Percentiles rank a stretch among this genome's conserved stretches.
These are phyloP conservation scores for Flagelloscypha sp. DNA, from an alignment of 768 basidiomycete genomes.

Conservation along the genomic window DNA sequence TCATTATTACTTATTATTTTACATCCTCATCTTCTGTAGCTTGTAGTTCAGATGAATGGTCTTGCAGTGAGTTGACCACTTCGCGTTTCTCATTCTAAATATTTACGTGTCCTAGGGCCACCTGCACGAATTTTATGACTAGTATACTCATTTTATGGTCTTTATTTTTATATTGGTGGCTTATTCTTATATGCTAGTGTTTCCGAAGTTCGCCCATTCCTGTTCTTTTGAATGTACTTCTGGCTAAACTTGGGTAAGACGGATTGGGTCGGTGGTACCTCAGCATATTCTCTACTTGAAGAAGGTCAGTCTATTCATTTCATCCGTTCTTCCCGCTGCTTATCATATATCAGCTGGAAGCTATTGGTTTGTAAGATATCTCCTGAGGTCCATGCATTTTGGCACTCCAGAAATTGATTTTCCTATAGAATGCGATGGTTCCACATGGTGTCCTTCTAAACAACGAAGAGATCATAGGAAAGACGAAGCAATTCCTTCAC, in stretches of 20 bases:
- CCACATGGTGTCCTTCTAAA: conserved; percentile 42
- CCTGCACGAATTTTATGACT: conserved; percentile 35
- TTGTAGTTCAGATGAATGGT: conserved; percentile 35
- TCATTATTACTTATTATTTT: neutral
- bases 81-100: too few relatives aligned
- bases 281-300: conserved; percentile 33
- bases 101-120: too few relatives aligned
- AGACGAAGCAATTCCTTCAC: conserved; percentile 38
- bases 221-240: too few relatives aligned
- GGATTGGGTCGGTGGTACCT: conserved; percentile 34
- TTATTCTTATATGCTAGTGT: neutral
- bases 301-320: conserved; percentile 22
- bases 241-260: conserved; percentile 33
- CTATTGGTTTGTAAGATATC: conserved; percentile 45
- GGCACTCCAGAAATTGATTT: neutral
- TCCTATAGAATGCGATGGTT: conserved; percentile 41
- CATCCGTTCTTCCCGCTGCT: neutral
- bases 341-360: conserved; percentile 34
- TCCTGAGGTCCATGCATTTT: neutral
- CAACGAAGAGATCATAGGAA: conserved; percentile 35
- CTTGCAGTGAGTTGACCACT: too few relatives aligned
- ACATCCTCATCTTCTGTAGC: conserved; percentile 14
- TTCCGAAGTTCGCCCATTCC: too few relatives aligned
- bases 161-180: neutral
- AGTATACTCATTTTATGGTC: conserved; percentile 15